A percentile compares a stretch with the other conserved stretches of the same genome.
phyloP scores from a whole-genome alignment of 768 basidiomycete species.

The Podaxis sp. region DNA sequence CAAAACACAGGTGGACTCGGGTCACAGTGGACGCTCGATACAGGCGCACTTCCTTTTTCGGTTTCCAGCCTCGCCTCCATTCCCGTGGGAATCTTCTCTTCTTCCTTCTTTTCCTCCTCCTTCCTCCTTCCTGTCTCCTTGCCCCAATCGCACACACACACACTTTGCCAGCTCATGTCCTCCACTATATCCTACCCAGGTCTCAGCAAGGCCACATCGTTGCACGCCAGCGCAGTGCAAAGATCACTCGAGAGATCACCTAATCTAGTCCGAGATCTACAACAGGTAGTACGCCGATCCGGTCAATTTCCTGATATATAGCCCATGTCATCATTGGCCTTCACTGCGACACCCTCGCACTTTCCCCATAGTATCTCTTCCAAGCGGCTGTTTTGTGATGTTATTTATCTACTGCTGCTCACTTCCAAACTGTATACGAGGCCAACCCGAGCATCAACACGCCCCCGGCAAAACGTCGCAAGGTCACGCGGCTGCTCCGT shows the following conservation, averaged over 20 bases:
- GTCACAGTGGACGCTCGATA: conserved; percentile 23
- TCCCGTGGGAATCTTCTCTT: conserved; percentile 20
- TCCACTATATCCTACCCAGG: not conserved
- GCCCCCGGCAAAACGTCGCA: conserved; percentile 7
- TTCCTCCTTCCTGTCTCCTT: not conserved
- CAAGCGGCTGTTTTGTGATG: not conserved
- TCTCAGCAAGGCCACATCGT: not conserved
- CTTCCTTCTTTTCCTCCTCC: conserved; percentile 12
- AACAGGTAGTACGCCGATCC: conserved; percentile 24
- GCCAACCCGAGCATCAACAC: not conserved
- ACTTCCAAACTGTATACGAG: not conserved
- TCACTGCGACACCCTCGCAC: conserved; percentile 12
- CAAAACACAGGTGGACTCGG: conserved; percentile 29
- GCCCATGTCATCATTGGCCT: conserved; percentile 6
- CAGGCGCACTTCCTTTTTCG: conserved; percentile 36
- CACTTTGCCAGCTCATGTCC: conserved; percentile 16
- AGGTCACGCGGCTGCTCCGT: conserved; percentile 10
- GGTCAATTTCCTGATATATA: conserved; percentile 22
- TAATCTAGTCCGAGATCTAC: conserved; percentile 33
- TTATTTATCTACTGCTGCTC: not conserved
- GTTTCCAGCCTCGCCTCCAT: conserved; percentile 18
- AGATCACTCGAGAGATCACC: conserved; percentile 9
- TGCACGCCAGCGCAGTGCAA: not conserved
- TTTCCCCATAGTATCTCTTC: not conserved
- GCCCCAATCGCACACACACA: conserved; percentile 19